These are phyloP conservation scores for Amanita rubescens DNA, from an alignment of 768 basidiomycete genomes.

Conservation along the genomic window DNA sequence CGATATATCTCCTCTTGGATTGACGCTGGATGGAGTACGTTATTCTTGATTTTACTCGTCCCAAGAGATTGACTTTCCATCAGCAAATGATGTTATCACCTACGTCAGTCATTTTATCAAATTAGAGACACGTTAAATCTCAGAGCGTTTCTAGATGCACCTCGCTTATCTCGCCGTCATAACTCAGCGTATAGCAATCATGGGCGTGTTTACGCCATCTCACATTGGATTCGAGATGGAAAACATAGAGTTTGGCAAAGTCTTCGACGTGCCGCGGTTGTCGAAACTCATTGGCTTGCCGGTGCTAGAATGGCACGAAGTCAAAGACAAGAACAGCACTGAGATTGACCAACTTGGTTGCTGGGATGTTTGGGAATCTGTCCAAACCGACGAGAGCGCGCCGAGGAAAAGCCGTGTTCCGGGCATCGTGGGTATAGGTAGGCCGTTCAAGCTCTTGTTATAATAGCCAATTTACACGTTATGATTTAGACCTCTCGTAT, in stretches of 20 bases:
- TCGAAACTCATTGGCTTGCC: slow-evolving; percentile 35
- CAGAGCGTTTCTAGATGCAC: slow-evolving; percentile 30
- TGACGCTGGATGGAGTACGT: slow-evolving; percentile 72
- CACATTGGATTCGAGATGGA: slow-evolving; percentile 45
- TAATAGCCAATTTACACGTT: neutral
- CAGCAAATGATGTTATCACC: slow-evolving; percentile 77
- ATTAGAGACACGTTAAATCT: neutral
- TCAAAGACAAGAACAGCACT: slow-evolving; percentile 40
- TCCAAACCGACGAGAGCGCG: slow-evolving; percentile 29
- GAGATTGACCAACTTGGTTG: slow-evolving; percentile 45
- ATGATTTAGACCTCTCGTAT: slow-evolving; percentile 41
- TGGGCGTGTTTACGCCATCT: slow-evolving; percentile 51
- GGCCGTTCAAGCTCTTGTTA: slow-evolving; percentile 10
- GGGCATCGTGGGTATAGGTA: slow-evolving; percentile 35
- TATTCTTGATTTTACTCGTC: neutral
- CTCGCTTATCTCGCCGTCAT: slow-evolving; percentile 53
- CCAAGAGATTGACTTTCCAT: neutral
- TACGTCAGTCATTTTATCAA: slow-evolving; percentile 33
- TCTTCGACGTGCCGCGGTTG: slow-evolving; percentile 53
- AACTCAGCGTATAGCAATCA: slow-evolving; percentile 51
- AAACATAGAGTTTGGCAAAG: slow-evolving; percentile 47
- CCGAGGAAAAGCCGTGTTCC: slow-evolving; percentile 33
- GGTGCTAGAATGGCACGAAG: slow-evolving; percentile 56
- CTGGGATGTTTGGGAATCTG: slow-evolving; percentile 46
- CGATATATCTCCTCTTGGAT: slow-evolving; percentile 71